Conservation (phyloP, 495 filamentous ascomycete genomes). For the Daldinia loculata region DNA sequence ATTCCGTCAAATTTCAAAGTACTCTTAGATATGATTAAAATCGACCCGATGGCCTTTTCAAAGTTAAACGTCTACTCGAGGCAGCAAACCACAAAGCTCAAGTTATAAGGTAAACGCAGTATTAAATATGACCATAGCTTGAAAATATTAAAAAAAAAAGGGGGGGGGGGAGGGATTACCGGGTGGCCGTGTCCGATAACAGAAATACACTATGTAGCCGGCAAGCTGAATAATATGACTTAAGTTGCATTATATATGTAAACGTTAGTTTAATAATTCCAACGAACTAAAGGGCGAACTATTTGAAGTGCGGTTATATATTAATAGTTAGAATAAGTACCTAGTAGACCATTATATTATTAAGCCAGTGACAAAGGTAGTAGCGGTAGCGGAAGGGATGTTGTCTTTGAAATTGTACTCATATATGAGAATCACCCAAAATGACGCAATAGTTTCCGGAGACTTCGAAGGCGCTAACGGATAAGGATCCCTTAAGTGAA, state of each 20-base stretch:
- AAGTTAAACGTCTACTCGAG: background rate
- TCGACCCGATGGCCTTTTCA: background rate
- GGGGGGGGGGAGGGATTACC: background rate
- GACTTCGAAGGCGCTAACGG: slow-evolving; percentile 19
- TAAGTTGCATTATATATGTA: too few relatives aligned
- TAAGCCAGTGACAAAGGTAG: too few relatives aligned
- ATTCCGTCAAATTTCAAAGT: background rate
- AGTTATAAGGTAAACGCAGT: too few relatives aligned
- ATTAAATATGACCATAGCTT: background rate
- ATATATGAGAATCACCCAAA: slow-evolving; percentile 8
- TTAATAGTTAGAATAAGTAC: too few relatives aligned
- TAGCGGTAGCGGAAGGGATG: too few relatives aligned
- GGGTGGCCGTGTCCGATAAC: too few relatives aligned
- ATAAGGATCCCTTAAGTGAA: background rate
- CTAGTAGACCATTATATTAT: background rate
- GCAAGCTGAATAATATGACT: too few relatives aligned
- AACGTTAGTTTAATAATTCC: too few relatives aligned
- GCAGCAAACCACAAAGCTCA: background rate
- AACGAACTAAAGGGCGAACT: too few relatives aligned
- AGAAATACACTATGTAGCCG: too few relatives aligned
- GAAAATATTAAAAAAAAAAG: background rate
- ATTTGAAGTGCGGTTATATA: too few relatives aligned
- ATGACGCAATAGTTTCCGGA: slow-evolving; percentile 38
- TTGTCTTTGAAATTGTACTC: too few relatives aligned
- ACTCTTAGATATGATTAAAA: background rate